phyloP scores from a whole-genome alignment of 1,284 basidiomycete genomes.

The Pseudozyma tsukubaensis region DNA sequence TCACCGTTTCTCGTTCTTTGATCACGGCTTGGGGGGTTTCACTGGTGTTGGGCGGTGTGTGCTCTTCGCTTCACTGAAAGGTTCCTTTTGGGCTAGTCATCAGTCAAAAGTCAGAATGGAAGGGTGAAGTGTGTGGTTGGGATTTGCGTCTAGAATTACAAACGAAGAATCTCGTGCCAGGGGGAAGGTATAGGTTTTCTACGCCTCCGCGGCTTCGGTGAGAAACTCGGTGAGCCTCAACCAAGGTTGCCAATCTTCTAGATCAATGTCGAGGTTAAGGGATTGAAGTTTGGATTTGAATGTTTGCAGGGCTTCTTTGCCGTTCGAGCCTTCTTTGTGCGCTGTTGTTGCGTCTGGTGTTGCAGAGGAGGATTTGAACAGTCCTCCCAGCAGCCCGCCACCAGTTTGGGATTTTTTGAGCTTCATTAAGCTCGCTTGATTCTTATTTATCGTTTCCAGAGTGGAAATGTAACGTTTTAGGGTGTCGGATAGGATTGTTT shows the following conservation, averaged over 20 bases:
- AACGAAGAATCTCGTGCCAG: too few species aligned
- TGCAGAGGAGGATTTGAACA: slow-evolving; percentile 10
- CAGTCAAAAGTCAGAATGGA: too few species aligned
- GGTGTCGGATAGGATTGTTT: slow-evolving; percentile 30
- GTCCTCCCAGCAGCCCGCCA: slow-evolving; percentile 3
- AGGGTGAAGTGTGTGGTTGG: too few species aligned
- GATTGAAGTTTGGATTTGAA: slow-evolving; percentile 2
- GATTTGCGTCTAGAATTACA: too few species aligned
- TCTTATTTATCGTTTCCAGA: slow-evolving; percentile 61
- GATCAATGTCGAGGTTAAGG: slow-evolving; percentile 9
- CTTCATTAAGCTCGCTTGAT: slow-evolving; percentile 60
- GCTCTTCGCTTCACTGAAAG: too few species aligned
- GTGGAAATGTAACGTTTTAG: slow-evolving; percentile 45
- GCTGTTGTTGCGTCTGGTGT: not conserved
- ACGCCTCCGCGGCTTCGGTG: slow-evolving; percentile 8
- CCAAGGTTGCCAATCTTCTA: slow-evolving; percentile 15
- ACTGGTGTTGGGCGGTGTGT: too few species aligned
- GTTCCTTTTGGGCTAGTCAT: too few species aligned
- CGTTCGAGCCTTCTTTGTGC: not conserved
- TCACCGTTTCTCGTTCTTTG: not conserved
- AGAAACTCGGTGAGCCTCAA: slow-evolving; percentile 11
- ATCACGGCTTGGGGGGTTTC: too few species aligned
- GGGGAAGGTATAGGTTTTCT: too few species aligned
- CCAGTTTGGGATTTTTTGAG: slow-evolving; percentile 51
- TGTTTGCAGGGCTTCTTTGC: not conserved